phyloP scores from a whole-genome alignment of 176 grass and related monocot species.

The Areca catechu region DNA sequence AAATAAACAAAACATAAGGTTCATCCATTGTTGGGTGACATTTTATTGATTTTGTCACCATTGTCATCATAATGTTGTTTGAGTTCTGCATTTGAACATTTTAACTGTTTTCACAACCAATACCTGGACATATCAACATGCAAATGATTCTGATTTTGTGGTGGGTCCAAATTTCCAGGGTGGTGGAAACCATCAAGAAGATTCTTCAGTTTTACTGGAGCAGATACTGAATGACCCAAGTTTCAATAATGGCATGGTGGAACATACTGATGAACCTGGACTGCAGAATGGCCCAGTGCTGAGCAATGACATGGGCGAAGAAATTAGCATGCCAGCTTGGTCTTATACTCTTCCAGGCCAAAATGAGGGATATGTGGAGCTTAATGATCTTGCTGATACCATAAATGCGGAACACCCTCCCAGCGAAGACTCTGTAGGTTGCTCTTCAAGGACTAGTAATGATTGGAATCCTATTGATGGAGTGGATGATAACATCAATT shows the following conservation, averaged over 20 bases:
- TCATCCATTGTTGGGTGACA: too few relatives aligned
- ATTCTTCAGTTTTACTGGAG: conserved; percentile 32
- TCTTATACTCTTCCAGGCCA: conserved; percentile 22
- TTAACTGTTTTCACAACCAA: conserved; percentile 6
- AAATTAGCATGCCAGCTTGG: conserved; percentile 20
- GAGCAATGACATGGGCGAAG: conserved; percentile 17
- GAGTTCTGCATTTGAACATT: too few relatives aligned
- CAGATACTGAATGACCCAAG: conserved; percentile 49
- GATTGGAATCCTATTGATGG: conserved; percentile 34
- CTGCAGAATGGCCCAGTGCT: conserved; percentile 15
- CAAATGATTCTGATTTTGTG: conserved; percentile 18
- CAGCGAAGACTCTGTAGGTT: conserved; percentile 20
- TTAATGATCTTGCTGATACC: conserved; percentile 64
- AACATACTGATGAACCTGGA: conserved; percentile 26
- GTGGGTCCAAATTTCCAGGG: conserved; percentile 28
- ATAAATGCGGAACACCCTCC: conserved; percentile 23
- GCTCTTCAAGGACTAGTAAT: conserved; percentile 38
- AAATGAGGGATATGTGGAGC: conserved; percentile 54
- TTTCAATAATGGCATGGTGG: conserved; percentile 32
- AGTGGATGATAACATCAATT: conserved; percentile 1
- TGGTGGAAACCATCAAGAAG: conserved; percentile 32
- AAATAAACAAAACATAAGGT: too few relatives aligned
- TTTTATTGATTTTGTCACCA: too few relatives aligned
- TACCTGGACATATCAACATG: conserved; percentile 23
- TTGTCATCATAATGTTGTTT: too few relatives aligned